Evolutionary conservation across 176 grass and related monocot genomes (phyloP), one percentile per base, ranked within the genome.

Genomic region (Ananas comosus): DNA sequence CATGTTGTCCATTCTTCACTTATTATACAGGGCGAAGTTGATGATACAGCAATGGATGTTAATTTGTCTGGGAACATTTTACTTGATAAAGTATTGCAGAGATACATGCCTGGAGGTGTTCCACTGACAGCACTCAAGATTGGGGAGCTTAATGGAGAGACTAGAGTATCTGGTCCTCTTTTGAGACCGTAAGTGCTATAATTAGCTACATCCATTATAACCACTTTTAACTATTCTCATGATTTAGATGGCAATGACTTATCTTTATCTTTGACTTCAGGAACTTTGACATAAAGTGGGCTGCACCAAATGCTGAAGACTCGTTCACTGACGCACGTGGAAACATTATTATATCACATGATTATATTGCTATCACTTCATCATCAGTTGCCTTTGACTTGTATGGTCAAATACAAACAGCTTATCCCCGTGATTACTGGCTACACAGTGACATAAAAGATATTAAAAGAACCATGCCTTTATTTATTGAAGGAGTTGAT

Each of bases 241-340:
- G 70, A 51, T 9, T 29, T 64, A 51, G 50, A 24, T 64, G 19
- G 64, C 29, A 65, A 42, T 42, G 14, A 64, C 56, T 48, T 14
- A 9, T 79, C 70, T 70, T 63, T 64, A 21, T 24, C 33, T 77
- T 63, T 64, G 67, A 71, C 64, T 24, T 29, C 74, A 97, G 94
- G 84, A 97, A 92, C 80, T 92, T 97, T 70, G 89, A 97, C 84
- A 97, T 97, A 77, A 97, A 97, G 73, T 97, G 94, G 94, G 86
- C 86, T 72, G 94, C 94, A 72, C 89, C 89, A 72, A 90, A 90
- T 81, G 94, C 89, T 64, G 94, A 97, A 87, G 89, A 90, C 71
- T 92, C 94, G 64, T 97, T 97, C 84, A 74, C 84, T 72, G 94
- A 97, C 85, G 94, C 89, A 49, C 88, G 86, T 22, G 94, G 89